Base-by-base conservation (phyloP, 2,329 filamentous ascomycete genomes). In the Calonectria hawksworthii region DNA sequence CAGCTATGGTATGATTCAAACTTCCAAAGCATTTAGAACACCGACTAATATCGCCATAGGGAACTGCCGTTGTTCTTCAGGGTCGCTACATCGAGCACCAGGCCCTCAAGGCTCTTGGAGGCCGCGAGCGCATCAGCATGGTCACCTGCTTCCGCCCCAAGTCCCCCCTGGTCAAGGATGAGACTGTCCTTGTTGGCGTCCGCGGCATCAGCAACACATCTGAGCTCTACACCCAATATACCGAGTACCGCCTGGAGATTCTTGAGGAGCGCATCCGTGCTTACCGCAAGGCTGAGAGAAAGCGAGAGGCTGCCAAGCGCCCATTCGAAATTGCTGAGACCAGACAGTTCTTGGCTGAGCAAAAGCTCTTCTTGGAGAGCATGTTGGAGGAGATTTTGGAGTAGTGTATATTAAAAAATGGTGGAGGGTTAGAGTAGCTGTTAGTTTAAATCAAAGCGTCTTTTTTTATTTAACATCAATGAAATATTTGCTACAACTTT, bases 71-170 rank as follows among this genome's bases (percentile, higher is more conserved):
- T 2, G 86, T 94, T 16, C 85, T 94, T 67, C 92, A 94, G 82
- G 92, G 92, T 26, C 87, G 91, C 28, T 93, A 93, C 84, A 93
- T 94, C 74, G 89, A 91, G 76, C 92, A 94, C 81, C 88, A 91
- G 77, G 92, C 92, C 2, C 86, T 93, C 23, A 88, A 88, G 21
- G 89, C 91, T 10, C 83, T 91, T 3, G 90, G 91, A 23, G 87
- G 87, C 18, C 87, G 88, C n/a, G 92, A 93, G 82, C 90, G 92
- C 47, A 93, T 93, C 83, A 91, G 88, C 63, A 92, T 92, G 85
- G 91, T 93, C 66, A 93, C 92, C 0, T 92, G 90, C 8, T 93
- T 93, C 85, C 88, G 92, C 10, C 91, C 92, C 2, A 88, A 88
- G 67, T 88, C 86, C 34, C 86, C 90, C 2, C 83, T 84, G n/a